Evolutionary conservation across 306 rosid genomes (phyloP), one percentile per base, ranked within the genome.

Genomic region (Castanopsis chinensis): DNA sequence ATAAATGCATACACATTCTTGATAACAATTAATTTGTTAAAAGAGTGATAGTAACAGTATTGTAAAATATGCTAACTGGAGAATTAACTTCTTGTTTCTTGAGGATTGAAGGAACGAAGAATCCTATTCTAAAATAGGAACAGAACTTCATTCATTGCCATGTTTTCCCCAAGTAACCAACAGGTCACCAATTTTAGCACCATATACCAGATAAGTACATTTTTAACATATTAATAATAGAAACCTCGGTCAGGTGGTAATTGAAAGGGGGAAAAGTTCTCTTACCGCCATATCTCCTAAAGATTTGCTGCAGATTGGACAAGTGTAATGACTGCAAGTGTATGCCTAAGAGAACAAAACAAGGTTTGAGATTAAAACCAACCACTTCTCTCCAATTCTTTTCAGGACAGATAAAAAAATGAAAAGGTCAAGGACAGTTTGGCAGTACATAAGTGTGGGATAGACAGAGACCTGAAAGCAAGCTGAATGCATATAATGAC

Each of bases 401-500:
- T 70, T 55, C 15, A 27, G 69, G 32, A 56, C 76, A 15, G 5
- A 23, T 51, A 55, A 59, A 59, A 10, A 73, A 75, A 79, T 41
- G 53, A 68, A 49, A 7, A 41, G 57, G 57, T 71, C 30, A 30
- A 41, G 43, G 21, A 53, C 9, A 33, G 49, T 3, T 19, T 6
- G 23, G 37, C 72, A 67, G 25, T n/a, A 55, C 32, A 69, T 67
- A 79, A 18, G 49, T 56, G 17, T 18, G 20, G 57, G 63, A 45
- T 53, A 72, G 67, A 58, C 53, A 83, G 53, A 78, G 73, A 96
- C 99, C 99, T 96, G 99, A 87, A 96, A 96, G 88, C 99, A 96
- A 83, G 98, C 96, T 43, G 99, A 96, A 88, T 96, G 99, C 99
- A 96, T 96, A 87, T 93, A 96, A 85, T 96, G 99, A 67, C 99